phyloP scores from a whole-genome alignment of 257 asterid genomes.

The Plectranthus barbatus region DNA sequence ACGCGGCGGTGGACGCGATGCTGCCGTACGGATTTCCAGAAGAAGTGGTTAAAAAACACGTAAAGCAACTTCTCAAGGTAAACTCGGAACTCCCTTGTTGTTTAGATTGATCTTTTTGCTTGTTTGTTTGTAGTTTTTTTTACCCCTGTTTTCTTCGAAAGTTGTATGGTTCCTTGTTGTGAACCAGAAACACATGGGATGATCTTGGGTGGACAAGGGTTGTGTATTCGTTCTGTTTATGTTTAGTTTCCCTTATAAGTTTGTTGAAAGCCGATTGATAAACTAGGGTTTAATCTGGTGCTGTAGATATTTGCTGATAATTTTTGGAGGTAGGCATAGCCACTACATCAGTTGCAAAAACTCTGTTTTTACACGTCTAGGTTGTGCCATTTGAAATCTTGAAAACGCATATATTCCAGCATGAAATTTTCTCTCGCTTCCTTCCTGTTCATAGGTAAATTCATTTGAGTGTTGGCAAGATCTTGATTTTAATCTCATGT shows the following conservation, averaged over 20 bases:
- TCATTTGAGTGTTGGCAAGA: background rate
- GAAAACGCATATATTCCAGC: no score
- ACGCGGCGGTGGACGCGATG: constrained; percentile 69
- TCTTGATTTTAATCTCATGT: background rate
- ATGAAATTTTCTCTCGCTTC: no score
- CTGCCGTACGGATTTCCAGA: constrained; percentile 29
- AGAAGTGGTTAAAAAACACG: constrained; percentile 11
- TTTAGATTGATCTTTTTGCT: background rate
- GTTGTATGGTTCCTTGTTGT: background rate
- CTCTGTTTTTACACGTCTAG: no score
- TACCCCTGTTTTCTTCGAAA: no score
- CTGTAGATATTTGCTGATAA: background rate
- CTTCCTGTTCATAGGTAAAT: no score
- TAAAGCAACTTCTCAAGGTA: constrained; percentile 41
- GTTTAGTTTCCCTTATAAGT: background rate
- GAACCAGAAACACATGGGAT: background rate
- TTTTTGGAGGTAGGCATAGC: background rate
- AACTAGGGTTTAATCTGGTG: background rate
- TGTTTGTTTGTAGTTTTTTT: background rate
- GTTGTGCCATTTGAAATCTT: background rate
- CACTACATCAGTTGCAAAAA: no score
- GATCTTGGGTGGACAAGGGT: no score
- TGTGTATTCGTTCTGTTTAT: no score
- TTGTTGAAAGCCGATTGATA: no score
- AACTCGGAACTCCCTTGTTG: background rate